Percentiles rank a stretch among this genome's conserved stretches.
Evolutionary conservation across 805 yeast genomes (phyloP).

Genomic region (Wickerhamomyces subpelliculosus): DNA sequence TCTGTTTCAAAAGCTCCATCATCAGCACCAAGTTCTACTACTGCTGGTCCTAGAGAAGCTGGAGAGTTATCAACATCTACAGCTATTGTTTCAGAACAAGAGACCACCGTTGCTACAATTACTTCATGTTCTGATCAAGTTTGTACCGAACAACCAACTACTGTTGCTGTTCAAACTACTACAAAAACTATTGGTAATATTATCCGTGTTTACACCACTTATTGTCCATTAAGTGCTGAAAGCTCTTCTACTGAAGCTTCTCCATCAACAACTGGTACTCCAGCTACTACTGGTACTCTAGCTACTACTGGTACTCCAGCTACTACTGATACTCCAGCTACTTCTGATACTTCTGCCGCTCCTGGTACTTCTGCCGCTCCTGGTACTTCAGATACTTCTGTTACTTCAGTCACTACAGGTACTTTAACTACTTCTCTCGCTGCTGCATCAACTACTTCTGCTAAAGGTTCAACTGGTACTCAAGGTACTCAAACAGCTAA

Average conservation of each 20-base stretch:
- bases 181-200: constrained; percentile 22
- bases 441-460: not conserved
- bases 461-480: not conserved
- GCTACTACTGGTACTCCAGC: not conserved
- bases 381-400: not conserved
- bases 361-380: not conserved
- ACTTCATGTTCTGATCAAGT: constrained; percentile 11
- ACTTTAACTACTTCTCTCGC: not conserved
- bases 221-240: constrained; percentile 23
- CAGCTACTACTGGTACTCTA: not conserved
- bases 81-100: constrained; percentile 5
- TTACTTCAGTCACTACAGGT: too few species aligned
- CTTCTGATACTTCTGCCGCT: not conserved
- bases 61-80: not conserved
- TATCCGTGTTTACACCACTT: constrained; percentile 28
- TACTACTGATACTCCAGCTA: not conserved
- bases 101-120: constrained; percentile 2
- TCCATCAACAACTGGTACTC: not conserved
- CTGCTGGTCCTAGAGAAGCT: not conserved
- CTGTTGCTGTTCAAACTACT: constrained; percentile 14
- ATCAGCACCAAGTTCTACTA: not conserved
- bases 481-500: not conserved
- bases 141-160: constrained; percentile 20
- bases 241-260: constrained; percentile 3
- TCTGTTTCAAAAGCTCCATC: not conserved